Evolutionary conservation across 352 stramenopile genomes (phyloP).

Genomic region (Globisporangium acanthophoron): DNA sequence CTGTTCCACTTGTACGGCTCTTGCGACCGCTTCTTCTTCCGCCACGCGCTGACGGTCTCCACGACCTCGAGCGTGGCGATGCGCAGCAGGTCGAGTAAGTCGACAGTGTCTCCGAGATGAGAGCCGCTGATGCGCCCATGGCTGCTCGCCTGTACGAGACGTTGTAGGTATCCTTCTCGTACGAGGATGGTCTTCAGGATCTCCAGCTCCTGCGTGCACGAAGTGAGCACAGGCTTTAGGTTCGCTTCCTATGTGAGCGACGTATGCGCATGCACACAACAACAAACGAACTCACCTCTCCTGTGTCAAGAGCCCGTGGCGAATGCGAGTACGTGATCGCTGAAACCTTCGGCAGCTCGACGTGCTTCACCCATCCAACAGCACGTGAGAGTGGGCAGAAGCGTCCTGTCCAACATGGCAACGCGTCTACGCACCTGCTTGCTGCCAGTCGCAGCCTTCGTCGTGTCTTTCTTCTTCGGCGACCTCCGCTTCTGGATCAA

Average conservation of each 20-base stretch:
- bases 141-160: constrained; percentile 44
- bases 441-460: neutral
- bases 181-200: constrained; percentile 88
- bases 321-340: constrained; percentile 25
- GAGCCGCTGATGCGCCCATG: constrained; percentile 35
- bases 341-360: constrained; percentile 36
- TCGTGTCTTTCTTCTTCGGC: constrained; percentile 11
- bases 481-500: constrained; percentile 9
- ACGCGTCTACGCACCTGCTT: constrained; percentile 3
- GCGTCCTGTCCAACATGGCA: neutral
- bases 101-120: constrained; percentile 64
- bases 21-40: constrained; percentile 26
- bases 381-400: too few relatives aligned
- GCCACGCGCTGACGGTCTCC: constrained; percentile 77
- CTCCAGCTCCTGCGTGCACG: constrained; percentile 65
- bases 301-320: constrained; percentile 31
- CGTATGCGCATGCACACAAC: neutral
- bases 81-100: constrained; percentile 85
- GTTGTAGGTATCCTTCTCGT: constrained; percentile 84
- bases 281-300: constrained; percentile 27
- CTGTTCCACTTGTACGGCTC: constrained; percentile 85
- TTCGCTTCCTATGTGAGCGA: neutral
- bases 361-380: constrained; percentile 6
- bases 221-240: too few relatives aligned
- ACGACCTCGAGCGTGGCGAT: constrained; percentile 86